Evolutionary conservation across 306 rosid genomes (phyloP).

Genomic region (Lathyrus tuberosus): DNA sequence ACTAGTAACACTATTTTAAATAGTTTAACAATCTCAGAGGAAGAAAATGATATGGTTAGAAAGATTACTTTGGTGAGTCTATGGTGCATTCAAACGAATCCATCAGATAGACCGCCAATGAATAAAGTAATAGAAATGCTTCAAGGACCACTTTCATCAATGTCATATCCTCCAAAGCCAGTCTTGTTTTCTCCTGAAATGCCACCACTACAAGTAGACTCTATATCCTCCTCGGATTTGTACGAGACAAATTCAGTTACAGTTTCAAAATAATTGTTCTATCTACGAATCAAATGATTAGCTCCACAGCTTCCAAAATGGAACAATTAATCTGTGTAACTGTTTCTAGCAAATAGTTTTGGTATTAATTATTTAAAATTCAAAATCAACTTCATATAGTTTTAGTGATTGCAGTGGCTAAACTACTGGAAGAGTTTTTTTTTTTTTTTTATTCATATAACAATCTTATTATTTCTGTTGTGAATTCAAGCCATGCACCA

Average conservation of each 20-base stretch:
- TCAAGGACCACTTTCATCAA: slow-evolving; percentile 35
- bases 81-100: slow-evolving; percentile 49
- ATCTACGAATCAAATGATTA: background rate
- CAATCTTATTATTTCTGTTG: background rate
- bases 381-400: background rate
- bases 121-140: slow-evolving; percentile 49
- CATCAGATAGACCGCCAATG: slow-evolving; percentile 47
- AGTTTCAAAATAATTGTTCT: background rate
- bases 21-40: background rate
- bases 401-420: background rate
- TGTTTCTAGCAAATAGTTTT: background rate
- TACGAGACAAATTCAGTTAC: background rate
- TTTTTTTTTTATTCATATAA: background rate
- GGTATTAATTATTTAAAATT: background rate
- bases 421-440: background rate
- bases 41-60: slow-evolving; percentile 39
- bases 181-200: slow-evolving; percentile 27
- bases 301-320: background rate
- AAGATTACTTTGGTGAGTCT: slow-evolving; percentile 44
- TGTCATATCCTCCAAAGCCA: slow-evolving; percentile 51
- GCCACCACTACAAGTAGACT: slow-evolving; percentile 4
- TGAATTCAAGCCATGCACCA: background rate
- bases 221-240: background rate
- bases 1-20: too few species aligned
- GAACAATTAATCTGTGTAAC: background rate